Evolutionary conservation across 352 stramenopile species (phyloP).

Genomic region (Phytophthora ohioensis): DNA sequence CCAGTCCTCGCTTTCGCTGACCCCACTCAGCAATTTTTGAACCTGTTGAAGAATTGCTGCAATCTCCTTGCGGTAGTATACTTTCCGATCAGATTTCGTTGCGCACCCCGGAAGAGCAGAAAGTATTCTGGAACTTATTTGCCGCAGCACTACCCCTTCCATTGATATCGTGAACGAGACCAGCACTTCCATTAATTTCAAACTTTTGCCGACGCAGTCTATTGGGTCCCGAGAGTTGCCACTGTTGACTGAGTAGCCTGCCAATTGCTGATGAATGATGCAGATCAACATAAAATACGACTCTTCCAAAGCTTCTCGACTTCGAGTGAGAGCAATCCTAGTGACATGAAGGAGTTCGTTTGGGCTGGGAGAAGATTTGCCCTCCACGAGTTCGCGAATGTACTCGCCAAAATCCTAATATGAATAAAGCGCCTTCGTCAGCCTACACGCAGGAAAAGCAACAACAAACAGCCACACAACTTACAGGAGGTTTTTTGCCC

Average conservation of each 20-base stretch:
- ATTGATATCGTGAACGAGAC: slow-evolving; percentile 41
- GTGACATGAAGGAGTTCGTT: slow-evolving; percentile 16
- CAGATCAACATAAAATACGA: slow-evolving; percentile 47
- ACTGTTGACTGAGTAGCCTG: background rate
- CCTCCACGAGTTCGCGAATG: slow-evolving; percentile 9
- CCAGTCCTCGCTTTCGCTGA: slow-evolving; percentile 21
- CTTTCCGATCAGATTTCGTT: slow-evolving; percentile 13
- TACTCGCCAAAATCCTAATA: slow-evolving; percentile 15
- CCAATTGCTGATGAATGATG: slow-evolving; percentile 46
- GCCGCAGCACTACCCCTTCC: slow-evolving; percentile 7
- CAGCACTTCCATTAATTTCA: slow-evolving; percentile 39
- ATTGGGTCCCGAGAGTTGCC: slow-evolving; percentile 23
- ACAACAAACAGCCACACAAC: background rate
- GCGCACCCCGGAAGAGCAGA: slow-evolving; percentile 9
- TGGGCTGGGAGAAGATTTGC: background rate
- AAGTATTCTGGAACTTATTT: slow-evolving; percentile 39
- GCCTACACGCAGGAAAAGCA: background rate
- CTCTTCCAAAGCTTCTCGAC: slow-evolving; percentile 18
- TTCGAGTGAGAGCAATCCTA: slow-evolving; percentile 17
- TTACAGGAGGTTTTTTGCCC: slow-evolving; percentile 9
- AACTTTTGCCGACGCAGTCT: slow-evolving; percentile 27
- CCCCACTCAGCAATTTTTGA: background rate
- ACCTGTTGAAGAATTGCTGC: slow-evolving; percentile 5
- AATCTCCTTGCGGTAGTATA: slow-evolving; percentile 34
- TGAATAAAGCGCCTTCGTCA: slow-evolving; percentile 2